Base-by-base conservation (phyloP, 345 rosid species). In the Eucalyptus rudis region DNA sequence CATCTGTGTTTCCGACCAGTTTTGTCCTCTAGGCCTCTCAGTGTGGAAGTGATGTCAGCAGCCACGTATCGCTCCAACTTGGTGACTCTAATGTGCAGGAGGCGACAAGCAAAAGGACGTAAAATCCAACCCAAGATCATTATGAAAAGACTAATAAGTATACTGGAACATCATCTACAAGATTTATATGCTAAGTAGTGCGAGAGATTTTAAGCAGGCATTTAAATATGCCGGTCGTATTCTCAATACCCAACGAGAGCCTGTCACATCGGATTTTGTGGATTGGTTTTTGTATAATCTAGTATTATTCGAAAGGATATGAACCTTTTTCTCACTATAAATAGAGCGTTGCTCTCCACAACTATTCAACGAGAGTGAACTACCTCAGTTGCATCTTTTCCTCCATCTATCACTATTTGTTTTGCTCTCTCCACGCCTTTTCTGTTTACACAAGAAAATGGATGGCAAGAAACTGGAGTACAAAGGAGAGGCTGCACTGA, bases 391-490 rank as follows among this genome's bases (percentile, higher is more conserved):
- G 83, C 47, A 43, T 76, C 27, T 76, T 51, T 27, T 51, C 27
- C 29, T 16, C 56, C 19, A 49, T 15, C 6, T 52, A 16, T 31
- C 62, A 11, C 87, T 12, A 13, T 15, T 76, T 10, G 29, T 76
- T 20, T 76, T 40, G 47, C 47, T 76, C 83, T 76, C 83, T 40
- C 27, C 25, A 40, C 19, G 10, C 24, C 83, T 40, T 76, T 44
- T 76, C 27, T 76, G 27, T 43, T 68, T 76, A 10, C 45, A 11
- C 47, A 13, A 22, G 49, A 20, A 45, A 49, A 95, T 95, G 97
- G 94, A 92, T 81, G 93, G 95, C 31, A 93, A 92, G 92, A 94
- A 91, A 87, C 88, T 94, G 90, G 95, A 94, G 88, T 94, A 94
- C 89, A 95, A 91, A 89, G 97, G 96, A 16, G 91, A 92, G 89